A percentile compares a stretch with the other conserved stretches of the same genome.
These are phyloP conservation scores for Pulveroboletus sp. DNA, from an alignment of 1,284 basidiomycete genomes.

Conservation along the genomic window DNA sequence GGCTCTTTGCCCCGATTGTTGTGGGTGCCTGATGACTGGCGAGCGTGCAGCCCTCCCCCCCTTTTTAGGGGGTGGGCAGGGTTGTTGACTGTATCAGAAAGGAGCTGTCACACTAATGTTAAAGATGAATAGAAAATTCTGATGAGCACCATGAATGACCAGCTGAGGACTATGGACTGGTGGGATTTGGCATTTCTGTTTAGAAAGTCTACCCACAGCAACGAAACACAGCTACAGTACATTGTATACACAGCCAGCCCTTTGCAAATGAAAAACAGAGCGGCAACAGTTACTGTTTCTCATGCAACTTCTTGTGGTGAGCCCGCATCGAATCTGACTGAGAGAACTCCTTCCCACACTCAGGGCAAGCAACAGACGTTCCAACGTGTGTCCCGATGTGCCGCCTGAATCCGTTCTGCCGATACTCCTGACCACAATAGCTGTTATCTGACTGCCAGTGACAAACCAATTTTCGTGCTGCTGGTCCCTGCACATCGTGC, in stretches of 20 bases:
- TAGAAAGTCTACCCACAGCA: background rate
- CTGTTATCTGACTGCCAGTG: background rate
- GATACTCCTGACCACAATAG: background rate
- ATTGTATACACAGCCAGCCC: background rate
- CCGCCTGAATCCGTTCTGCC: background rate
- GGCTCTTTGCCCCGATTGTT: no score
- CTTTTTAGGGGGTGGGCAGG: no score
- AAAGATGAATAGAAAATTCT: no score
- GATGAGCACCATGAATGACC: no score
- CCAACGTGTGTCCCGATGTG: constrained; percentile 6
- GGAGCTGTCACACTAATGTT: no score
- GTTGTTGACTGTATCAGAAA: no score
- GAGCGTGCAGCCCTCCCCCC: background rate
- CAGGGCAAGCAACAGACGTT: background rate
- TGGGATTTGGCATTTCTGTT: background rate
- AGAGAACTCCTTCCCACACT: constrained; percentile 11
- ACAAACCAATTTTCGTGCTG: background rate
- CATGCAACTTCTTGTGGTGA: constrained; percentile 3
- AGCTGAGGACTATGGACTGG: no score
- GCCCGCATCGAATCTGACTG: constrained; percentile 5
- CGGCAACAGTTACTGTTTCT: background rate
- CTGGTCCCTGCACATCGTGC: constrained; percentile 5
- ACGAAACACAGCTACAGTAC: background rate
- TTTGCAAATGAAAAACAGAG: no score
- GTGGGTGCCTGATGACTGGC: no score